phyloP scores from a whole-genome alignment of 1,284 basidiomycete species.

The Malassezia pachydermatis region DNA sequence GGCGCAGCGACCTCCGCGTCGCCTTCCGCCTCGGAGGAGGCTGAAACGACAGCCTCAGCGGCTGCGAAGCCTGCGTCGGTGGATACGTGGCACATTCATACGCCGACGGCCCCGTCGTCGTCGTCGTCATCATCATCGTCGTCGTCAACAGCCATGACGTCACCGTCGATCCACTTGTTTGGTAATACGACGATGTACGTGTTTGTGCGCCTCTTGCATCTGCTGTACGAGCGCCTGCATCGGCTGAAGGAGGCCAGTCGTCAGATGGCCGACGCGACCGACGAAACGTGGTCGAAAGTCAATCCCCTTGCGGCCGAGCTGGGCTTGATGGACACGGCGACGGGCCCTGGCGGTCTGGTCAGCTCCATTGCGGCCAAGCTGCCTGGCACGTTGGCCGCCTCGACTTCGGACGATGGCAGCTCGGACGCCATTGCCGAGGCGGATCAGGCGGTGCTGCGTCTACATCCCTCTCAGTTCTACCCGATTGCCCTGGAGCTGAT shows the following conservation, averaged over 20 bases:
- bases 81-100: constrained; percentile 51
- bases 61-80: constrained; percentile 29
- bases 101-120: constrained; percentile 14
- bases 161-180: constrained; percentile 60
- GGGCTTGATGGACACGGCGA: constrained; percentile 56
- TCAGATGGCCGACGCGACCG: constrained; percentile 48
- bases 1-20: constrained; percentile 20
- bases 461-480: constrained; percentile 58
- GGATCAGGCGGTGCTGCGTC: constrained; percentile 32
- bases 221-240: constrained; percentile 73
- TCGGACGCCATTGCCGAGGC: constrained; percentile 29
- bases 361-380: constrained; percentile 19
- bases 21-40: constrained; percentile 22
- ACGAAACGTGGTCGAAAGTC: constrained; percentile 48
- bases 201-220: constrained; percentile 65
- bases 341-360: constrained; percentile 48
- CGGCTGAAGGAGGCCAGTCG: constrained; percentile 61
- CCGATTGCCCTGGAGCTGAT: constrained; percentile 79
- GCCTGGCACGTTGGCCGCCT: constrained; percentile 14
- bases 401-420: no score
- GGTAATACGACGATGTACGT: constrained; percentile 87
- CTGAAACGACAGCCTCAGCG: constrained; percentile 24
- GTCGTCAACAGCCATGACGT: constrained; percentile 19
- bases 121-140: constrained; percentile 8
- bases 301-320: constrained; percentile 56